Percentiles rank a stretch among this genome's conserved stretches.
Evolutionary conservation across 805 yeast genomes (phyloP).

Genomic region (Sugiyamaella lignohabitans): DNA sequence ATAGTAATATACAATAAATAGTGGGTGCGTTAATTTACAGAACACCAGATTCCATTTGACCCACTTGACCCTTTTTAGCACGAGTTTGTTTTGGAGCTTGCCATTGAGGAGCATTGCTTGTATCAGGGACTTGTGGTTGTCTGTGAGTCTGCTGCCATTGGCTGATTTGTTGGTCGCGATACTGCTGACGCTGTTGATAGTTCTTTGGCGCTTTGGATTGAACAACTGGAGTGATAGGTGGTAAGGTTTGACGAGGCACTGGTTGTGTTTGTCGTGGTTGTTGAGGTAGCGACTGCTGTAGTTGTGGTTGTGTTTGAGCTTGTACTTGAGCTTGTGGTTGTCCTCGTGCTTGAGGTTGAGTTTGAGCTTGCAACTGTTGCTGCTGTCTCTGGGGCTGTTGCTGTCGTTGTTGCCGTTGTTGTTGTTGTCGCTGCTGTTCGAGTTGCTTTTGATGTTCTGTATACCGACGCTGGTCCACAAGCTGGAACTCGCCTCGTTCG

Average conservation of each 20-base stretch:
- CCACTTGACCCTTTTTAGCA: not conserved
- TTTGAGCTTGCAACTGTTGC: not conserved
- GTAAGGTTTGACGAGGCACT: not conserved
- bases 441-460: slow-evolving; percentile 3
- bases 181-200: not conserved
- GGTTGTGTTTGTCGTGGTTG: not conserved
- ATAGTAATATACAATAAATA: slow-evolving; percentile 5
- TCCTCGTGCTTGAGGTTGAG: not conserved
- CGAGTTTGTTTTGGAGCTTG: not conserved
- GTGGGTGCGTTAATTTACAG: not conserved
- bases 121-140: not conserved
- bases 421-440: not conserved
- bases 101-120: not conserved
- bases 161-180: not conserved
- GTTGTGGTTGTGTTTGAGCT: not conserved
- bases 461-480: slow-evolving; percentile 7
- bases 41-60: not conserved
- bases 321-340: not conserved
- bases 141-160: not conserved
- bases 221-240: too few relatives aligned
- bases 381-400: not conserved
- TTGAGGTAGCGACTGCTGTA: not conserved
- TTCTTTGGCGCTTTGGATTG: too few relatives aligned
- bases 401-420: not conserved
- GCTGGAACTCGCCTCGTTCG: slow-evolving; percentile 15